Conservation (phyloP, 192 early-diverging fungal genomes). For the Backusella parvicylindrica region DNA sequence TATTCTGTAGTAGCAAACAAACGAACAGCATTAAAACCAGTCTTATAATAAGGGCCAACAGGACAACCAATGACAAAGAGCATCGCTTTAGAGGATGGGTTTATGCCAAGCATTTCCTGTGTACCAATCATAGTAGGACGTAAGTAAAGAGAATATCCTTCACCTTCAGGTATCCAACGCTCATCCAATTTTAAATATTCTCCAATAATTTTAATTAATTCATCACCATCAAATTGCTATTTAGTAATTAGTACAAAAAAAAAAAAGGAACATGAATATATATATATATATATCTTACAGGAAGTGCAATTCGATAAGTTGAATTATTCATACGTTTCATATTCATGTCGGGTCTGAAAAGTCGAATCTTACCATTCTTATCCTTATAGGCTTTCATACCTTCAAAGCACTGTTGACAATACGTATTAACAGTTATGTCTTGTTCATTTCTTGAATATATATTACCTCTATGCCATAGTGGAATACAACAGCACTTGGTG, state of each 20-base stretch:
- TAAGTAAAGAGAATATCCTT: conserved; percentile 91
- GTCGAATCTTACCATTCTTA: conserved; percentile 74
- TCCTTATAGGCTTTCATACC: conserved; percentile 92
- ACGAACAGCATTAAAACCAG: conserved; percentile 86
- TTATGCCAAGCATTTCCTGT: conserved; percentile 80
- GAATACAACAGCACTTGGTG: conserved; percentile 86
- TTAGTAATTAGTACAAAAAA: background rate
- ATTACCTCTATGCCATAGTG: conserved; percentile 82
- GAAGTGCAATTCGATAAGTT: conserved; percentile 76
- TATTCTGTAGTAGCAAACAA: conserved; percentile 81
- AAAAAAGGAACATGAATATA: background rate
- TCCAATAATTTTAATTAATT: conserved; percentile 81
- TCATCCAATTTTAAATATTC: conserved; percentile 77
- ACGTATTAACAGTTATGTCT: background rate
- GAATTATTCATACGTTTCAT: conserved; percentile 83
- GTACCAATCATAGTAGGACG: conserved; percentile 93
- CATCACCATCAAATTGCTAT: conserved; percentile 65
- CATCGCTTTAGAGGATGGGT: conserved; percentile 70
- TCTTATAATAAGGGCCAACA: conserved; percentile 94
- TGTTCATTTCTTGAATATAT: background rate
- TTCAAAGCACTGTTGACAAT: conserved; percentile 72
- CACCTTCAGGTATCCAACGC: conserved; percentile 87
- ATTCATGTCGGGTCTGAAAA: conserved; percentile 97
- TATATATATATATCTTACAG: conserved; percentile 43
- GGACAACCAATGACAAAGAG: conserved; percentile 90